Evolutionary conservation across 2,329 filamentous ascomycete genomes (phyloP).

Genomic region (Monilinia polystroma): DNA sequence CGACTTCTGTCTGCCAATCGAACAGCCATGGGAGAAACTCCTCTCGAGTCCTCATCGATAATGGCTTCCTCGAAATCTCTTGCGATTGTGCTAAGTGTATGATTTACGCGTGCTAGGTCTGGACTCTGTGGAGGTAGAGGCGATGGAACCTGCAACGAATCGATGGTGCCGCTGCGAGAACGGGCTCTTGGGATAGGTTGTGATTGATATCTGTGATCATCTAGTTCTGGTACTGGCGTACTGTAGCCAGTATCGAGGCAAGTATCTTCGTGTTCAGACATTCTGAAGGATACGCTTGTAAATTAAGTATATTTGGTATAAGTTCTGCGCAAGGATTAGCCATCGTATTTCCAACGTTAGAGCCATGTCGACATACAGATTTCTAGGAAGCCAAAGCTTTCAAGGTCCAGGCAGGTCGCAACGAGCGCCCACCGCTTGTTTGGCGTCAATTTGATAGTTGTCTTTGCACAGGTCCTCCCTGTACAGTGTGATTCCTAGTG

Average conservation of each 20-base stretch:
- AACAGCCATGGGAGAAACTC: constrained; percentile 41
- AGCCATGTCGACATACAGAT: constrained; percentile 10
- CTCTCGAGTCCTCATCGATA: constrained; percentile 67
- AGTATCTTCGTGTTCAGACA: constrained; percentile 67
- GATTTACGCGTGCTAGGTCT: constrained; percentile 45
- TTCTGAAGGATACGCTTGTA: constrained; percentile 47
- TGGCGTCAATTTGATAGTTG: constrained; percentile 51
- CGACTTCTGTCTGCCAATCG: constrained; percentile 45
- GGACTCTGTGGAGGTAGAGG: constrained; percentile 27
- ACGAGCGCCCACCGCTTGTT: constrained; percentile 52
- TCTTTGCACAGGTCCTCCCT: constrained; percentile 41
- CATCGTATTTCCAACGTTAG: not conserved
- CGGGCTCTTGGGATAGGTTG: constrained; percentile 59
- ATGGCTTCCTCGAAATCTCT: constrained; percentile 88
- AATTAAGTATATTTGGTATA: constrained; percentile 29
- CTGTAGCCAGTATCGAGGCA: constrained; percentile 63
- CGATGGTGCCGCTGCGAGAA: constrained; percentile 69
- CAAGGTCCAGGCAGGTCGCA: constrained; percentile 48
- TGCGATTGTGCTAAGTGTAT: constrained; percentile 50
- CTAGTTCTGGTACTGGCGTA: constrained; percentile 75
- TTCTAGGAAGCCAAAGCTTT: constrained; percentile 29
- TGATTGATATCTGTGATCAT: constrained; percentile 77
- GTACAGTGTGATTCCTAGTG: constrained; percentile 33
- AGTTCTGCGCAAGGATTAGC: constrained; percentile 26
- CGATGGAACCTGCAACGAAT: constrained; percentile 61